A percentile compares a stretch with the other conserved stretches of the same genome.
phyloP scores from a whole-genome alignment of 2,329 filamentous ascomycete genomes.

The Aspergillus neoniger region DNA sequence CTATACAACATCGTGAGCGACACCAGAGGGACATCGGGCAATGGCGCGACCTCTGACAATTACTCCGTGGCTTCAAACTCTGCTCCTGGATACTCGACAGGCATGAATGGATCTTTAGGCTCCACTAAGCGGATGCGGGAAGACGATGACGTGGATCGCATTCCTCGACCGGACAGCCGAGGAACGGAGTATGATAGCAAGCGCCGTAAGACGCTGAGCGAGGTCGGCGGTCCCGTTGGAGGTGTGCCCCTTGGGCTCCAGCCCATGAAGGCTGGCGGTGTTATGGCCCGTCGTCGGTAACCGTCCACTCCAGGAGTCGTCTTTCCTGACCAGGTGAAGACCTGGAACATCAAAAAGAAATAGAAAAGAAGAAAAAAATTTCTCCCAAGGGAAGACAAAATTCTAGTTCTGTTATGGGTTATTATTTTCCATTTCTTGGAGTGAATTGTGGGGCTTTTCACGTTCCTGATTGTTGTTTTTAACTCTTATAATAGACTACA shows the following conservation, averaged over 20 bases:
- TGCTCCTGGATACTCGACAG: conserved; percentile 50
- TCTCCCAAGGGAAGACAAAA: conserved; percentile 17
- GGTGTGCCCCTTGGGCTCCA: conserved; percentile 43
- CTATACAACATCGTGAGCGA: conserved; percentile 89
- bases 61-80: conserved; percentile 72
- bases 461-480: conserved; percentile 9
- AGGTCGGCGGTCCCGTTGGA: conserved; percentile 53
- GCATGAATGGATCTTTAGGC: conserved; percentile 65
- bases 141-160: conserved; percentile 66
- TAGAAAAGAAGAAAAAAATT: background rate
- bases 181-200: conserved; percentile 67
- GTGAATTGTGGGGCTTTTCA: conserved; percentile 18
- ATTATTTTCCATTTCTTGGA: conserved; percentile 11
- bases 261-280: conserved; percentile 47
- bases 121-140: conserved; percentile 65
- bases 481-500: conserved; percentile 21
- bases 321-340: background rate
- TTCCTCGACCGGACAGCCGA: conserved; percentile 63
- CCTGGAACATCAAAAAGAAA: background rate
- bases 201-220: conserved; percentile 75
- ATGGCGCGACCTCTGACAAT: conserved; percentile 67
- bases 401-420: conserved; percentile 10
- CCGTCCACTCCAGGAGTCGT: conserved; percentile 2
- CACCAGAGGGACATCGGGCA: conserved; percentile 65
- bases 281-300: conserved; percentile 44